Conservation (phyloP, 2,329 filamentous ascomycete species). For the Pseudocercospora ulei region DNA sequence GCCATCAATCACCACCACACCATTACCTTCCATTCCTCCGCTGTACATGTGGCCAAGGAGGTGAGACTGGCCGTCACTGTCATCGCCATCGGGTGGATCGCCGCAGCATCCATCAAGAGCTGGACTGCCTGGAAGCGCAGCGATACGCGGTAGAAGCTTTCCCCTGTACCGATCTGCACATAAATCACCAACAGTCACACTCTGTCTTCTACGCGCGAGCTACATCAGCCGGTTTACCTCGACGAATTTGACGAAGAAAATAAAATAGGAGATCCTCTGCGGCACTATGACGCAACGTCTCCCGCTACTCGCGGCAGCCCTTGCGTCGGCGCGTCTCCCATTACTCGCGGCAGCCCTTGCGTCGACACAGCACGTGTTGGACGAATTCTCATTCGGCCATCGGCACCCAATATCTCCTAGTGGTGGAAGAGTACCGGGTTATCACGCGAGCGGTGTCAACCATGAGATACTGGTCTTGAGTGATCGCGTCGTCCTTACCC, state of each 20-base stretch:
- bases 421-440: conserved; percentile 48
- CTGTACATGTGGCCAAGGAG: conserved; percentile 44
- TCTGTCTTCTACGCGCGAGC: conserved; percentile 3
- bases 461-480: conserved; percentile 57
- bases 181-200: neutral
- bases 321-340: conserved; percentile 20
- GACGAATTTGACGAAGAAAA: neutral
- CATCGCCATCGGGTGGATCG: conserved; percentile 36
- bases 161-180: conserved; percentile 4
- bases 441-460: conserved; percentile 47
- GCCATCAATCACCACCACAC: conserved; percentile 42
- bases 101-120: conserved; percentile 24
- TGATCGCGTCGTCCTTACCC: conserved; percentile 85
- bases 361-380: conserved; percentile 27
- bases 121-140: conserved; percentile 19
- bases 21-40: conserved; percentile 44
- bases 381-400: conserved; percentile 61
- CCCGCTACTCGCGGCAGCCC: conserved; percentile 16
- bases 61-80: conserved; percentile 45
- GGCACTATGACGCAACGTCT: conserved; percentile 6
- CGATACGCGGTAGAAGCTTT: conserved; percentile 11
- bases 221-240: neutral
- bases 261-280: neutral
- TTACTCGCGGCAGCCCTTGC: conserved; percentile 23
- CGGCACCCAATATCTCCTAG: conserved; percentile 58